Conservation (phyloP, 768 basidiomycete genomes). For the Mycena filopes region DNA sequence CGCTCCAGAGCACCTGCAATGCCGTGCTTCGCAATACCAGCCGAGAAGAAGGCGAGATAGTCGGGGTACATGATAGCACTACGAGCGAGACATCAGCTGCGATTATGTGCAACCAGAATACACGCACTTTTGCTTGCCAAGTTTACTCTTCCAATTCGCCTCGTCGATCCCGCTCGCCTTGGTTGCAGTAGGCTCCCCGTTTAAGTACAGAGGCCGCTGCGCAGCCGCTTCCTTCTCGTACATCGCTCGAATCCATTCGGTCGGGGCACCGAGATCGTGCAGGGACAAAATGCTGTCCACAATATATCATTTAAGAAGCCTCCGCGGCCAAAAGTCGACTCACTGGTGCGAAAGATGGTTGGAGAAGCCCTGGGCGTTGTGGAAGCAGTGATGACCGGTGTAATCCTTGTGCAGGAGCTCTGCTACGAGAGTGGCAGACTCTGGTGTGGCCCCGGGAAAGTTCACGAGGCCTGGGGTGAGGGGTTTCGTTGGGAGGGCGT, state of each 20-base stretch:
- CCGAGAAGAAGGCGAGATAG: slow-evolving; percentile 50
- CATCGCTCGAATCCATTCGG: slow-evolving; percentile 8
- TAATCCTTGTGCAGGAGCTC: slow-evolving; percentile 17
- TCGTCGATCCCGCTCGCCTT: not conserved
- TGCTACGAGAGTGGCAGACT: not conserved
- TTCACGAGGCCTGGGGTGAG: slow-evolving; percentile 15
- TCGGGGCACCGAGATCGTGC: slow-evolving; percentile 12
- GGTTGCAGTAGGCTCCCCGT: not conserved
- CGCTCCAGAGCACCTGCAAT: slow-evolving; percentile 53
- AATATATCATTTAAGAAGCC: too few relatives aligned
- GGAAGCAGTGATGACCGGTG: slow-evolving; percentile 21
- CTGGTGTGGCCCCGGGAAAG: slow-evolving; percentile 20
- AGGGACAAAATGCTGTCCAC: not conserved
- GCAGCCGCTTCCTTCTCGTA: slow-evolving; percentile 8
- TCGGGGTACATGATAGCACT: not conserved
- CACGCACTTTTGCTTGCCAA: not conserved
- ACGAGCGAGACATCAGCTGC: too few relatives aligned
- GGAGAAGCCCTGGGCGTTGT: slow-evolving; percentile 9
- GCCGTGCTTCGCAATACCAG: slow-evolving; percentile 50
- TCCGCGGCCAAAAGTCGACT: not conserved
- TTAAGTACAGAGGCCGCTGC: not conserved
- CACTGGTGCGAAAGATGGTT: slow-evolving; percentile 29
- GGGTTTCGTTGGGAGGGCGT: not conserved
- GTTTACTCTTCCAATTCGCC: not conserved
- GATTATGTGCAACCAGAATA: not conserved